Percentiles rank a stretch among this genome's conserved stretches.
These are phyloP conservation scores for Strobilomyces dryophilus DNA, from an alignment of 768 basidiomycete genomes.

Conservation along the genomic window DNA sequence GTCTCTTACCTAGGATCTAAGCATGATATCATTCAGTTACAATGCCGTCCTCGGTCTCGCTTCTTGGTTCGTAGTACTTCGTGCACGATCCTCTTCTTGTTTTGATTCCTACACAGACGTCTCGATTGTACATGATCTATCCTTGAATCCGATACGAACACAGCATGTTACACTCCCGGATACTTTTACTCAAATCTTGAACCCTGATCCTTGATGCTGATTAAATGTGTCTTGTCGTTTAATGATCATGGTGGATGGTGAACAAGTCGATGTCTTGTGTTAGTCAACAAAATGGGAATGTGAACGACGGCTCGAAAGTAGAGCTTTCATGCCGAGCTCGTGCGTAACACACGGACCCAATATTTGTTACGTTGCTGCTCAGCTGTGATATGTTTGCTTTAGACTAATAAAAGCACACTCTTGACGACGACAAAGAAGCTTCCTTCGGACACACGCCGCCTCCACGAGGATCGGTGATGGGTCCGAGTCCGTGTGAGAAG, in stretches of 20 bases:
- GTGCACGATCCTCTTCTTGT: background rate
- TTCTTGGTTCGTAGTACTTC: background rate
- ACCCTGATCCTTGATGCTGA: background rate
- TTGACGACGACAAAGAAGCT: no score
- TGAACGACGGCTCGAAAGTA: background rate
- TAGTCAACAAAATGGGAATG: no score
- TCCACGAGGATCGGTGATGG: no score
- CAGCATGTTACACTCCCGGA: background rate
- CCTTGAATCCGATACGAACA: background rate
- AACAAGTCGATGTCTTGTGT: background rate
- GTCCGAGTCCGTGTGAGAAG: no score
- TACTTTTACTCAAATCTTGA: background rate
- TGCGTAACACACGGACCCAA: no score
- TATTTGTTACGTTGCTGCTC: no score
- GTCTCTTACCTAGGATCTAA: constrained; percentile 8
- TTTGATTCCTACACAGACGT: background rate
- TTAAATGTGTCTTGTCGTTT: background rate
- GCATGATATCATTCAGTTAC: background rate
- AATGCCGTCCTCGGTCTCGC: background rate
- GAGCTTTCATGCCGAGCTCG: background rate
- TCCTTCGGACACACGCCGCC: no score
- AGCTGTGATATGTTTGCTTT: no score
- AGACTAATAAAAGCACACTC: no score
- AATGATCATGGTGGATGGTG: background rate
- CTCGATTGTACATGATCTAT: background rate